Evolutionary conservation across 192 early-diverging fungal species (phyloP).

Genomic region (Coemansia reversa): DNA sequence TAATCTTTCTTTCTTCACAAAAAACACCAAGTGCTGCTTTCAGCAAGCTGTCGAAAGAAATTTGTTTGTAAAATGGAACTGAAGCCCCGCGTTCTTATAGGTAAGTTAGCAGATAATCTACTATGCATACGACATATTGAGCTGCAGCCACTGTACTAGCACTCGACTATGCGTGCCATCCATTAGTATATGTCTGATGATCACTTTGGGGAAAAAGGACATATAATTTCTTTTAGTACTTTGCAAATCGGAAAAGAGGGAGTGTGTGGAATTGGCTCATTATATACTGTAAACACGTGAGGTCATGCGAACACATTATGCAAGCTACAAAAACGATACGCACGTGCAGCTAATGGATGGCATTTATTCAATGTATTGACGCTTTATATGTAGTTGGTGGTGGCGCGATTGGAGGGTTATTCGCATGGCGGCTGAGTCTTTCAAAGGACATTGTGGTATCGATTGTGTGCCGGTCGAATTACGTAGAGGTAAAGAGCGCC

Average conservation of each 20-base stretch:
- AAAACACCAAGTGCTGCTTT: neutral
- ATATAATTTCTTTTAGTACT: neutral
- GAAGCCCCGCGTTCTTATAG: constrained; percentile 42
- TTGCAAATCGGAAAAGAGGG: neutral
- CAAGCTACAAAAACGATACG: neutral
- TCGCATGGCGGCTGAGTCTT: constrained; percentile 45
- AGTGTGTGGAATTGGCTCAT: neutral
- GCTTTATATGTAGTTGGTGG: constrained; percentile 37
- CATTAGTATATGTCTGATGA: neutral
- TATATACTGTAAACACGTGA: neutral
- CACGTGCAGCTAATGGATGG: neutral
- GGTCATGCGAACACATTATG: neutral
- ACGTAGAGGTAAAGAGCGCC: constrained; percentile 17
- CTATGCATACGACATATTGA: neutral
- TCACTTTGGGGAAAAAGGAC: too few relatives aligned
- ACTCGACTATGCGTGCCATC: too few relatives aligned
- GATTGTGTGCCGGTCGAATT: constrained; percentile 48
- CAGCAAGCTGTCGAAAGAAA: neutral
- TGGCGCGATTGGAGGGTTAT: constrained; percentile 46
- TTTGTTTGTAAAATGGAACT: constrained; percentile 27
- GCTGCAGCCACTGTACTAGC: neutral
- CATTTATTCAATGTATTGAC: neutral
- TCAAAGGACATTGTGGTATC: constrained; percentile 32
- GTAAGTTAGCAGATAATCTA: constrained; percentile 13
- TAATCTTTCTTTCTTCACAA: neutral